A percentile compares a stretch with the other conserved stretches of the same genome.
phyloP scores from a whole-genome alignment of 1,139 yeast genomes.

The Debaryomyces nepalensis region DNA sequence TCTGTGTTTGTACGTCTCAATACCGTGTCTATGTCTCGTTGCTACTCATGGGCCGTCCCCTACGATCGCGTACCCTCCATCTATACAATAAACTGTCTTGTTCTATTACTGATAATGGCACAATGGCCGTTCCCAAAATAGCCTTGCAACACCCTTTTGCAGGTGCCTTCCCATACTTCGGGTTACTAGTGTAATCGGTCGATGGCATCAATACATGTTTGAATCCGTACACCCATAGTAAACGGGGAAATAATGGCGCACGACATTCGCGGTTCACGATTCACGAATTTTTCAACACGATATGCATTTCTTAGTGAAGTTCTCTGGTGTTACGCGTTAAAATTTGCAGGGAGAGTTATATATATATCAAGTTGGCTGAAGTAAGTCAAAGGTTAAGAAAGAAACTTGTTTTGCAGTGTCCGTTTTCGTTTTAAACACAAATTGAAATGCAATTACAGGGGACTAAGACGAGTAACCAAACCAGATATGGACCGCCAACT shows the following conservation, averaged over 20 bases:
- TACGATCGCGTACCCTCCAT: not conserved
- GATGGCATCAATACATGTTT: not conserved
- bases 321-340: conserved; percentile 10
- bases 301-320: conserved; percentile 1
- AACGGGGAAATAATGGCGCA: not conserved
- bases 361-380: conserved; percentile 9
- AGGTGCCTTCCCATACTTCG: conserved; percentile 2
- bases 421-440: conserved; percentile 7
- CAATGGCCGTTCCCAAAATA: conserved; percentile 3
- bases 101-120: not conserved
- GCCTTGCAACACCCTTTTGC: conserved; percentile 3
- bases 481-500: conserved; percentile 51
- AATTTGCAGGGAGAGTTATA: conserved; percentile 10
- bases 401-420: conserved; percentile 8
- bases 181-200: conserved; percentile 3
- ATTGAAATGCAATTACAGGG: conserved; percentile 10
- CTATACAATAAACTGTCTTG: not conserved
- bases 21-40: not conserved
- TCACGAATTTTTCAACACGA: conserved; percentile 13
- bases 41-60: too few species aligned
- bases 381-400: not conserved
- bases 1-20: not conserved
- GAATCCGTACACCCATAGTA: conserved; percentile 6
- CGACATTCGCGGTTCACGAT: conserved; percentile 14
- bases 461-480: conserved; percentile 6